A percentile compares a stretch with the other conserved stretches of the same genome.
Evolutionary conservation across 1,284 basidiomycete species (phyloP).

Genomic region (Rhodotorula sp.): DNA sequence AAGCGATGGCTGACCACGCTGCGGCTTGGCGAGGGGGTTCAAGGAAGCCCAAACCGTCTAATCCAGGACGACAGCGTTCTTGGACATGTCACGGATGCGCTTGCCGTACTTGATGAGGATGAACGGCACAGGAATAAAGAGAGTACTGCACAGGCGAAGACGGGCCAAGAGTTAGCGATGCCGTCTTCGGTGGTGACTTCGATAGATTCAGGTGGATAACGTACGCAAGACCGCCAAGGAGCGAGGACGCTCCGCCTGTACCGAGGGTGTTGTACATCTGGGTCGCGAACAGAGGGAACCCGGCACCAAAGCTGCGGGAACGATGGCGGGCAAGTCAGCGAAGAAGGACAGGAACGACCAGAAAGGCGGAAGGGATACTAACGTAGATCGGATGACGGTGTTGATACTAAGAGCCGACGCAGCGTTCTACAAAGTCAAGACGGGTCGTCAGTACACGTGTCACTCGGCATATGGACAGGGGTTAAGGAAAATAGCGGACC

Average conservation of each 20-base stretch:
- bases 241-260: constrained; percentile 51
- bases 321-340: constrained; percentile 43
- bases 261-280: constrained; percentile 55
- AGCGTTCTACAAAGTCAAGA: neutral
- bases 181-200: too few species aligned
- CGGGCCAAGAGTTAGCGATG: neutral
- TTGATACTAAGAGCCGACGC: constrained; percentile 1
- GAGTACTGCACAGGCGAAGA: constrained; percentile 21
- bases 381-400: neutral
- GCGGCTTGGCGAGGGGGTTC: too few species aligned
- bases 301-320: constrained; percentile 45
- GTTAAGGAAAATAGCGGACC: constrained; percentile 43
- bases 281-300: constrained; percentile 45
- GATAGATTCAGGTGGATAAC: neutral
- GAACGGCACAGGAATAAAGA: constrained; percentile 51
- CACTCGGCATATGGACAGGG: neutral
- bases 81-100: constrained; percentile 51
- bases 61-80: constrained; percentile 42
- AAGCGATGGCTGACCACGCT: too few species aligned
- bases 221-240: constrained; percentile 50
- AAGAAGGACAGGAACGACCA: neutral
- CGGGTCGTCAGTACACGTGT: neutral
- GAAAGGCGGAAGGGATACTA: neutral
- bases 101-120: constrained; percentile 48
- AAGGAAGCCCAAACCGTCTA: neutral